A percentile compares a stretch with the other conserved stretches of the same genome.
phyloP scores from a whole-genome alignment of 208 protist genomes.

The Crithidia bombi region DNA sequence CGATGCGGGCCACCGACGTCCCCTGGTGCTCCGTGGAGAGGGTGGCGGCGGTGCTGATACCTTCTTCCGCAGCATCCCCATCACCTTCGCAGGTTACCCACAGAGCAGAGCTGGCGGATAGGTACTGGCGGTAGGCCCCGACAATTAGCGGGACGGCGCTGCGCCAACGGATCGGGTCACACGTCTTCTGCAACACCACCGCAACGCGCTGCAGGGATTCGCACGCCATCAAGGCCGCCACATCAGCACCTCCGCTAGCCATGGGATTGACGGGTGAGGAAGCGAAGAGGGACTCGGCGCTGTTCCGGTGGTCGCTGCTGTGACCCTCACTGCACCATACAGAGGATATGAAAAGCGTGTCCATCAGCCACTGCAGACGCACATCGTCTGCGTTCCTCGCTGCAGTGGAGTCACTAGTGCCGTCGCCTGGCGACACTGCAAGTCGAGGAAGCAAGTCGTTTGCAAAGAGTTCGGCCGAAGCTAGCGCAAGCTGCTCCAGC shows the following conservation, averaged over 20 bases:
- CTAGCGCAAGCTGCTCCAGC: constrained; percentile 2
- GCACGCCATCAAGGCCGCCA: not conserved
- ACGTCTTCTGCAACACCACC: constrained; percentile 9
- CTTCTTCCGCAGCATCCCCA: not conserved
- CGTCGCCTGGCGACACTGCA: not conserved
- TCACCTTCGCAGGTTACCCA: constrained; percentile 12
- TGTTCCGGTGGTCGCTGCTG: not conserved
- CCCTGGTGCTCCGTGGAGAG: no score
- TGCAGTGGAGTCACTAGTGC: not conserved
- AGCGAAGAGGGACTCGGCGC: not conserved
- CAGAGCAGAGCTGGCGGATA: constrained; percentile 20
- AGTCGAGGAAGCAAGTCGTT: constrained; percentile 17
- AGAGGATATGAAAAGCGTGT: constrained; percentile 17
- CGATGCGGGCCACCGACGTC: constrained; percentile 2
- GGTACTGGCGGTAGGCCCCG: constrained; percentile 15
- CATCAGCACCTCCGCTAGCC: not conserved
- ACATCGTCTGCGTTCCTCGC: constrained; percentile 15
- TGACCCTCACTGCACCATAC: constrained; percentile 7
- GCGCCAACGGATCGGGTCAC: constrained; percentile 32
- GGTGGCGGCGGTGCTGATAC: not conserved
- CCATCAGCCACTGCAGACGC: constrained; percentile 28
- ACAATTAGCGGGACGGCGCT: constrained; percentile 16
- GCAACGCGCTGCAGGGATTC: constrained; percentile 13
- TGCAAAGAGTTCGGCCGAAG: constrained; percentile 22
- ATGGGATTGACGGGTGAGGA: no score